phyloP scores from a whole-genome alignment of 345 rosid genomes.

The Eucalyptus shirleyi region DNA sequence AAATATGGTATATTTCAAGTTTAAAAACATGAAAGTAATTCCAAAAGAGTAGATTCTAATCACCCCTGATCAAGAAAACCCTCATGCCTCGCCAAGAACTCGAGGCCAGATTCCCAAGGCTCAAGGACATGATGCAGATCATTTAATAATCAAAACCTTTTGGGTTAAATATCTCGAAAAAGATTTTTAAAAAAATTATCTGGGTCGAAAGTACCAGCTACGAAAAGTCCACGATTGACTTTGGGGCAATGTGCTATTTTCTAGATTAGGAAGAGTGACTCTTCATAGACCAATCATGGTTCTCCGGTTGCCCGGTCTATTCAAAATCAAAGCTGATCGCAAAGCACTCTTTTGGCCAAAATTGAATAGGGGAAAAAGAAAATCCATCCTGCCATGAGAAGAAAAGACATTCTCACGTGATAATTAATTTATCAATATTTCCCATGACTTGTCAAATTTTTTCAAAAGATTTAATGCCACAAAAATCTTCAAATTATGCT shows the following conservation, averaged over 20 bases:
- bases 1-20: background rate
- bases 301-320: background rate
- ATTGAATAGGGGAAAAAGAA: background rate
- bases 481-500: no score
- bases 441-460: background rate
- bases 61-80: background rate
- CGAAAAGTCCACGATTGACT: background rate
- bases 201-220: background rate
- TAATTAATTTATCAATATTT: background rate
- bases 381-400: background rate
- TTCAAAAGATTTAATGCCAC: background rate
- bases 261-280: background rate
- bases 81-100: background rate
- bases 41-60: background rate
- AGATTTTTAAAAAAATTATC: rapidly evolving
- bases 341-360: background rate
- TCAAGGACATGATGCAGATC: background rate
- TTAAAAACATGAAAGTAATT: background rate
- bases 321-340: background rate
- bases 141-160: background rate
- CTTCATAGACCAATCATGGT: background rate
- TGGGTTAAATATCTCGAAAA: background rate
- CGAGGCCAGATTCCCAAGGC: background rate
- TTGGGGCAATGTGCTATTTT: background rate
- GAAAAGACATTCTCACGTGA: background rate